Evolutionary conservation across 305 asterid species (phyloP).

Genomic region (Rubia balearica): DNA sequence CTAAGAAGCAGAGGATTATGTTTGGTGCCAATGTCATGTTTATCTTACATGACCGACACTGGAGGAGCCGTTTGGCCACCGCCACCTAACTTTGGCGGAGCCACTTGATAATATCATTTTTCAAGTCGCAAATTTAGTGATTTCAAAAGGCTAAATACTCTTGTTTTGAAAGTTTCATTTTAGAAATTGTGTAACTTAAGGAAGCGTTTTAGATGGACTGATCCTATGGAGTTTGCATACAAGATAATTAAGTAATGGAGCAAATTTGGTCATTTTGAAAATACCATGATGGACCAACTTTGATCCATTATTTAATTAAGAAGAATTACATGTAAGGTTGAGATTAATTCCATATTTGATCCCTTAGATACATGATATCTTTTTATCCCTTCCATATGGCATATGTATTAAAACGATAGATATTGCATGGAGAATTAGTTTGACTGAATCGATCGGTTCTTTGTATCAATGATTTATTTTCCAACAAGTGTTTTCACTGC

Average conservation of each 20-base stretch:
- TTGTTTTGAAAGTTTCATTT: not conserved
- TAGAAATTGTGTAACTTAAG: no score
- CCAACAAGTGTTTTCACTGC: no score
- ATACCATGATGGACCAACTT: constrained; percentile 18
- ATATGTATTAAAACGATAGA: not conserved
- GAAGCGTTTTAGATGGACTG: not conserved
- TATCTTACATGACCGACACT: constrained; percentile 54
- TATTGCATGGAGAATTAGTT: not conserved
- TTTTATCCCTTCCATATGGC: not conserved
- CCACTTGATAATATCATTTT: not conserved
- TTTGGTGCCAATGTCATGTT: constrained; percentile 70
- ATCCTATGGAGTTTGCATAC: no score
- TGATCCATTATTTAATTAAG: constrained; percentile 19
- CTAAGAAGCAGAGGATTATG: constrained; percentile 74
- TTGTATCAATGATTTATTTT: no score
- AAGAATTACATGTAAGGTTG: not conserved
- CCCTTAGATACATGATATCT: not conserved
- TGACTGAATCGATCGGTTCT: no score
- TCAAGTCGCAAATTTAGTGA: no score
- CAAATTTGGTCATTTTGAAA: constrained; percentile 22
- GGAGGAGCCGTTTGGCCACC: constrained; percentile 75
- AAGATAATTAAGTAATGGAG: constrained; percentile 10
- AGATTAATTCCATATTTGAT: not conserved
- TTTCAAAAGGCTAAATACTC: not conserved
- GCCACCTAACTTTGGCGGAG: constrained; percentile 40